Evolutionary conservation across 2,329 filamentous ascomycete genomes (phyloP).

Genomic region (Tolypocladium paradoxum): DNA sequence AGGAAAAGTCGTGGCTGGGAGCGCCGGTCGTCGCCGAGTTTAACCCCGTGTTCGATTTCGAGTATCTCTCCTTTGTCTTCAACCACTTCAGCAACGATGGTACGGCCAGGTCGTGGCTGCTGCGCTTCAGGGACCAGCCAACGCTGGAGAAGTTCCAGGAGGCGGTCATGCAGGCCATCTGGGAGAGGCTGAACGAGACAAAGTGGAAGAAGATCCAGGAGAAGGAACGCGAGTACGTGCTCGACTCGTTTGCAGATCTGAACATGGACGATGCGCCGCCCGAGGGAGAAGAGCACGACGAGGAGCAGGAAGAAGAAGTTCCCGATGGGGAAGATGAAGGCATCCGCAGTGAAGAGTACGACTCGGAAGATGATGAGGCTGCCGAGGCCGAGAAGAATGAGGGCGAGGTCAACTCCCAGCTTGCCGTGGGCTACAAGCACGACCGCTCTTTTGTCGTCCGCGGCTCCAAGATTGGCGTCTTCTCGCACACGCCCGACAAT

Average conservation of each 20-base stretch:
- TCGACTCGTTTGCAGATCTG: slow-evolving; percentile 91
- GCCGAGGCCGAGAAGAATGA: slow-evolving; percentile 64
- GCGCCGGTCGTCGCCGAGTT: slow-evolving; percentile 81
- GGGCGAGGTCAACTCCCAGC: slow-evolving; percentile 80
- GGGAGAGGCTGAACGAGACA: slow-evolving; percentile 89
- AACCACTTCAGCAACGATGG: slow-evolving; percentile 88
- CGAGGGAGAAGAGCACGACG: slow-evolving; percentile 42
- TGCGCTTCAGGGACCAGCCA: slow-evolving; percentile 78
- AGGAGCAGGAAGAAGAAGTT: slow-evolving; percentile 49
- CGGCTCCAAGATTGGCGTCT: slow-evolving; percentile 96
- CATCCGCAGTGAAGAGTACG: slow-evolving; percentile 58
- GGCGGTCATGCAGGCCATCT: slow-evolving; percentile 87
- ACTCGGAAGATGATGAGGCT: slow-evolving; percentile 56
- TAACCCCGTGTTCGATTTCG: slow-evolving; percentile 97
- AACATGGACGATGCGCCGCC: slow-evolving; percentile 69
- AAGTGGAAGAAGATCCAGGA: slow-evolving; percentile 94
- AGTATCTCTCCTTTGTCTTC: slow-evolving; percentile 98
- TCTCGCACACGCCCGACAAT: slow-evolving; percentile 91
- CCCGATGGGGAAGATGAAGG: slow-evolving; percentile 53
- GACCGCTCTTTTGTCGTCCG: slow-evolving; percentile 95
- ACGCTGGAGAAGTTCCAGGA: slow-evolving; percentile 82
- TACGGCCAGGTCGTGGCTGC: slow-evolving; percentile 86
- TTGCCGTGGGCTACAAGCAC: slow-evolving; percentile 94
- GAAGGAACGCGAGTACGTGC: slow-evolving; percentile 83
- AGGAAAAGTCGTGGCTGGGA: slow-evolving; percentile 74